Evolutionary conservation across 1,139 yeast genomes (phyloP), one percentile per base, ranked within the genome.

Genomic region (Diutina catenulata): DNA sequence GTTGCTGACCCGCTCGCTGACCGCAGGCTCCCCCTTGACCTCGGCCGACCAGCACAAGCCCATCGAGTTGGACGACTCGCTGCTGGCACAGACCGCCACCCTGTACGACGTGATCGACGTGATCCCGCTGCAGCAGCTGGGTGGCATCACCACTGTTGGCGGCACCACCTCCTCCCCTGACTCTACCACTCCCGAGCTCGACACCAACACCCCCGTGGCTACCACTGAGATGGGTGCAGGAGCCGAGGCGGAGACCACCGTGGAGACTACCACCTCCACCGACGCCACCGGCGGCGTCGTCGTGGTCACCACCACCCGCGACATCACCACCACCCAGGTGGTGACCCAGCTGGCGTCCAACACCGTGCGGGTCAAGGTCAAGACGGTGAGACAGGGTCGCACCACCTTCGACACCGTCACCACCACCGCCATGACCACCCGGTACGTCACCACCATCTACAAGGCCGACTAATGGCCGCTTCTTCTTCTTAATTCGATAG

Each of bases 391-490:
- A 11, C 10, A 29, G 23, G 14, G 10, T 6, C 18, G 13, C 9
- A 29, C 33, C 7, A 18, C 18, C 2, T 14, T 19, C 16, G 11
- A 29, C 23, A 18, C 33, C 23, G 5, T 9, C 13, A 18, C 15
- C 20, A 18, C 23, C 15, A 29, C 33, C 33, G 33, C 22, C 33
- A 18, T 29, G 33, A 29, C 33, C 22, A 29, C 33, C 4, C 18
- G 33, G 6, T 29, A 29, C 23, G 13, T 29, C 33, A 29, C 33
- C 24, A 29, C 33, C 11, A 15, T 29, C n/a, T 29, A 25, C n/a
- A n/a, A n/a, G 8, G 28, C 14, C n/a, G 14, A 11, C 6, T 7
- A 21, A 7, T 21, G 23, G 9, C 8, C 9, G 6, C 28, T 5
- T n/a, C 14, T 13, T 13, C 28, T 25, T 25, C 15, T 25, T 25